These are phyloP conservation scores for Tylopilus sp. DNA, from an alignment of 768 basidiomycete species.

Conservation along the genomic window DNA sequence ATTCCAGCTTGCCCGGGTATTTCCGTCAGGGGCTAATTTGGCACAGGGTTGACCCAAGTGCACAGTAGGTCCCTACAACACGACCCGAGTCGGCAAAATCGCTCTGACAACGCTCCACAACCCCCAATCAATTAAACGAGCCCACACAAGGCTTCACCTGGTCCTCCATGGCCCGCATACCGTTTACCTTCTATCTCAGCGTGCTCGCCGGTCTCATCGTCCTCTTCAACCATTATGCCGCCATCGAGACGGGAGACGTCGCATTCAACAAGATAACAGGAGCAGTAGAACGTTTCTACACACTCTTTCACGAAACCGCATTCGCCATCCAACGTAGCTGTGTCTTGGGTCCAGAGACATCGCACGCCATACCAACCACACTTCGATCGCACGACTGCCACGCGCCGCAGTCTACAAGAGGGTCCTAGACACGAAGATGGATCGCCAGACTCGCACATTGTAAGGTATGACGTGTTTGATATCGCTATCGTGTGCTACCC, in stretches of 20 bases:
- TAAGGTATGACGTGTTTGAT: conserved; percentile 4
- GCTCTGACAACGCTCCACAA: too few species aligned
- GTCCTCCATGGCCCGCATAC: conserved; percentile 5
- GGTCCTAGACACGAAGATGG: background rate
- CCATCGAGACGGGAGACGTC: conserved; percentile 15
- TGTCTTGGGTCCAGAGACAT: background rate
- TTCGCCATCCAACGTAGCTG: conserved; percentile 6
- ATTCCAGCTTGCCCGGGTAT: too few species aligned
- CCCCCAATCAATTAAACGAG: too few species aligned
- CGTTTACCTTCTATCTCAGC: conserved; percentile 17
- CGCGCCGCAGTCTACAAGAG: background rate
- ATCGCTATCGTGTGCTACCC: background rate
- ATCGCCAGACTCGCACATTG: background rate
- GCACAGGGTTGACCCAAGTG: too few species aligned
- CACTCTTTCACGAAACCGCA: conserved; percentile 7
- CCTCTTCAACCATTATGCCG: conserved; percentile 13
- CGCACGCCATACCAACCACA: background rate
- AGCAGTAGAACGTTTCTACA: conserved; percentile 15
- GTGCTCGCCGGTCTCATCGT: conserved; percentile 20
- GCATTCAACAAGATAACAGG: conserved; percentile 21
- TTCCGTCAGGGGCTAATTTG: too few species aligned
- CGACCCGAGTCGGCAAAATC: too few species aligned
- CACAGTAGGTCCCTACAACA: too few species aligned
- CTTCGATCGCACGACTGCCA: conserved; percentile 7
- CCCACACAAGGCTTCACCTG: too few species aligned